Evolutionary conservation across 1,139 yeast species (phyloP), one percentile per base, ranked within the genome.

Genomic region (Taphrina flavorubra): DNA sequence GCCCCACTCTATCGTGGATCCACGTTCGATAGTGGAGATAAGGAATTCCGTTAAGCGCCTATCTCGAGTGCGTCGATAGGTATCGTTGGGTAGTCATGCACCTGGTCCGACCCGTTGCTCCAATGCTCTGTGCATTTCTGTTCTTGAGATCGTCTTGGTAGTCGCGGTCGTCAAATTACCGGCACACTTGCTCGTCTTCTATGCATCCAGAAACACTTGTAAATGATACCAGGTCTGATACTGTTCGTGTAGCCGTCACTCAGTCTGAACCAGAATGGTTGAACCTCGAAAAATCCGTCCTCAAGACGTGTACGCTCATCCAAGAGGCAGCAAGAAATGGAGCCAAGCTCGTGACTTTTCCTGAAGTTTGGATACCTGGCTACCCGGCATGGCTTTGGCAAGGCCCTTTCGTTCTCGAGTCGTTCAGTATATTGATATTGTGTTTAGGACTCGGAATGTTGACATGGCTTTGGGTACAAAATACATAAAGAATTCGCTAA

Each of bases 311-410:
- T 20, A 37, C n/a, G 11, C 31, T 36, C 14, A 55, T 55, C 11
- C 14, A n/a, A 10, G 46, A 55, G 31, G 60, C 60, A 36, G 42
- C 60, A 18, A 13, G n/a, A 6, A 36, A 37, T 16, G 60, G 60
- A 18, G 60, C 46, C 13, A 39, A 55, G 34, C 16, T 55, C 20
- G 34, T 55, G 31, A 36, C 46, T 14, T 55, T 55, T 20, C 60
- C 60, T 11, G 60, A 55, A 36, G 46, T 55, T 55, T 55, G 44
- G 46, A 36, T 55, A 36, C 60, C 60, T 13, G 60, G 60, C 11
- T 25, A 46, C n/a, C 51, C 51, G 10, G 51, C 51, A n/a, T 46
- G 51, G 51, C 20, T 46, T n/a, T 46, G 51, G 51, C n/a, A 8
- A 46, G 51, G 11, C 10, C 11, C 42, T 39, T 39, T 14, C 14